A percentile compares a stretch with the other conserved stretches of the same genome.
Conservation (phyloP, 176 grass and related monocot genomes). For the Aechmea fasciata region DNA sequence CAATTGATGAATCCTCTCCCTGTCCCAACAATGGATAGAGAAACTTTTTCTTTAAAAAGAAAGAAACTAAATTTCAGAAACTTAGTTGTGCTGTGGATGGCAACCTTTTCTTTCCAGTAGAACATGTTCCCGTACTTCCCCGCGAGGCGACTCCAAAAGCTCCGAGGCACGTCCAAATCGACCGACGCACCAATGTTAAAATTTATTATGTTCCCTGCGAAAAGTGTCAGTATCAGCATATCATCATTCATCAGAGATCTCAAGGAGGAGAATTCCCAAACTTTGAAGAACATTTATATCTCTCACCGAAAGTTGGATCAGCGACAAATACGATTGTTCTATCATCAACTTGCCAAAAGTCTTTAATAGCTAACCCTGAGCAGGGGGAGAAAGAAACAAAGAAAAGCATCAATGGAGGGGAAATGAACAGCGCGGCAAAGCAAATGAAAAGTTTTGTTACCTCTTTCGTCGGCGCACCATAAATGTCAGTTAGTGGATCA, state of each 20-base stretch:
- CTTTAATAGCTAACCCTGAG: constrained; percentile 86
- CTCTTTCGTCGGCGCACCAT: not conserved
- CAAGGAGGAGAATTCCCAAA: not conserved
- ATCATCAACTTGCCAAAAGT: constrained; percentile 95
- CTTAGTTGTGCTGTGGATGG: not conserved
- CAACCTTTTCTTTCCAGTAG: constrained; percentile 98
- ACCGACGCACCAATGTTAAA: constrained; percentile 78
- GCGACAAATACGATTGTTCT: constrained; percentile 78
- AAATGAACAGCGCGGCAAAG: constrained; percentile 7
- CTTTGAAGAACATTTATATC: not conserved
- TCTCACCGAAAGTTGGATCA: constrained; percentile 85
- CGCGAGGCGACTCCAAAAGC: constrained; percentile 76
- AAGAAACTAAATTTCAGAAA: not conserved
- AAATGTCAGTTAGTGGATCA: not conserved
- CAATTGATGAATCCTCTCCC: constrained; percentile 94
- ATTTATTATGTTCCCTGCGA: constrained; percentile 83
- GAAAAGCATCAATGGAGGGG: not conserved
- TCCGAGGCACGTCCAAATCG: constrained; percentile 81
- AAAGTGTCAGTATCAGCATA: constrained; percentile 4
- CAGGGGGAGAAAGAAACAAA: not conserved
- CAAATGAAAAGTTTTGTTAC: not conserved
- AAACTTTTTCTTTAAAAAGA: not conserved
- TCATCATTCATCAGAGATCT: constrained; percentile 6
- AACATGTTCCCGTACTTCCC: constrained; percentile 97
- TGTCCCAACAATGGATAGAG: constrained; percentile 11